Base-by-base conservation (phyloP, 2,329 filamentous ascomycete genomes). In the Paraconiothyrium sp. region DNA sequence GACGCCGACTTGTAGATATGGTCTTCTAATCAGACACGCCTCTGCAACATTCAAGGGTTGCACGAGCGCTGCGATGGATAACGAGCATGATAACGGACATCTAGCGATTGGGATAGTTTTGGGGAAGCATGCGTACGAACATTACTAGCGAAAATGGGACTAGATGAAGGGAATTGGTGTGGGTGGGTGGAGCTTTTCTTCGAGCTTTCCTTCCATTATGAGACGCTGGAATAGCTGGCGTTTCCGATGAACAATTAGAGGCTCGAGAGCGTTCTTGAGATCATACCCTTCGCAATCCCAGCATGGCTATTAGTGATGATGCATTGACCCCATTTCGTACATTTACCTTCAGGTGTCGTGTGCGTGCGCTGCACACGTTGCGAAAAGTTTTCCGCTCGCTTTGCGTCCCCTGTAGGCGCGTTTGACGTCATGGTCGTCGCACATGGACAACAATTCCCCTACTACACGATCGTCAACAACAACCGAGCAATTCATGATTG, bases 1-100 rank as follows among this genome's bases (percentile, higher is more conserved):
- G 94, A 97, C 73, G 89, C 92, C 70, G 83, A 85, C 72, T 82
- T 85, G 80, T 84, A 84, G 75, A 81, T 76, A 74, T 47, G 64
- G 64, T 67, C 64, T 69, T 30, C 27, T 64, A 57, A 11, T 20
- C 20, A 65, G 64, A 46, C 62, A 66, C 61, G 63, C 64, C 65
- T 67, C 69, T 67, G 59, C 62, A 67, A 54, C 62, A 49, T 44
- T 46, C 48, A 55, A 51, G 48, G 48, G 57, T 60, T 65, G 62
- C 59, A 52, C 55, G 64, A 55, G 66, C 66, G 62, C 66, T 58
- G 69, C 69, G 47, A 73, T 71, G 72, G 69, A 69, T 66, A 60
- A 73, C 67, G 71, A 30, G 72, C 64, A 74, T 65, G 62, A 67
- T 60, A 66, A 62, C 70, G 61, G 67, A 67, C 63, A 72, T 64